These are phyloP conservation scores for Linum lewisii DNA, from an alignment of 345 rosid species.

Conservation along the genomic window DNA sequence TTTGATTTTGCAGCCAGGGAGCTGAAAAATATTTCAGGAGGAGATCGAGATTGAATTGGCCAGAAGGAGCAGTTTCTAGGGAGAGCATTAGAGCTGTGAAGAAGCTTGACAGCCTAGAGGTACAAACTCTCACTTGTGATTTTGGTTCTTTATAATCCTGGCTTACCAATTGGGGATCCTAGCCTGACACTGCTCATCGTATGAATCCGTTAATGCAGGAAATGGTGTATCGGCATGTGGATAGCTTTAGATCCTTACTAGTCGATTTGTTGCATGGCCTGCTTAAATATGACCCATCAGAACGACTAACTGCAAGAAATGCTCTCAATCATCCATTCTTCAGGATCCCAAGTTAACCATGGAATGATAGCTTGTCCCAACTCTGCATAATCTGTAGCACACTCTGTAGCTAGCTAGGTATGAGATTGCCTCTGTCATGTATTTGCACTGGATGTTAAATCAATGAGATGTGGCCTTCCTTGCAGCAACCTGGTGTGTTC, in stretches of 20 bases:
- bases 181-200: not conserved
- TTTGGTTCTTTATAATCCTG: not conserved
- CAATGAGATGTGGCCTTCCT: not conserved
- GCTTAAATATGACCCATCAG: slow-evolving; percentile 53
- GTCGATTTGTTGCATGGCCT: slow-evolving; percentile 50
- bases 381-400: not conserved
- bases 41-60: slow-evolving; percentile 66
- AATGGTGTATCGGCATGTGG: slow-evolving; percentile 42
- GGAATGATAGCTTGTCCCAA: no score
- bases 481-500: no score
- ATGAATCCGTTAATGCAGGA: slow-evolving; percentile 34
- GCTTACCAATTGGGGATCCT: not conserved
- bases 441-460: not conserved
- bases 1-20: slow-evolving; percentile 37
- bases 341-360: slow-evolving; percentile 19
- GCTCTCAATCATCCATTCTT: slow-evolving; percentile 80
- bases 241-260: slow-evolving; percentile 34
- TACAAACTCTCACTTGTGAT: slow-evolving; percentile 7
- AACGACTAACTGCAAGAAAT: slow-evolving; percentile 53
- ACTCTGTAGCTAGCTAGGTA: no score
- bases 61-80: slow-evolving; percentile 75
- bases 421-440: not conserved
- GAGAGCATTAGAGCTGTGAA: slow-evolving; percentile 77
- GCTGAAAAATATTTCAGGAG: slow-evolving; percentile 65
- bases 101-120: slow-evolving; percentile 60